phyloP scores from a whole-genome alignment of 495 filamentous ascomycete genomes.

The Apiosordaria backusii region DNA sequence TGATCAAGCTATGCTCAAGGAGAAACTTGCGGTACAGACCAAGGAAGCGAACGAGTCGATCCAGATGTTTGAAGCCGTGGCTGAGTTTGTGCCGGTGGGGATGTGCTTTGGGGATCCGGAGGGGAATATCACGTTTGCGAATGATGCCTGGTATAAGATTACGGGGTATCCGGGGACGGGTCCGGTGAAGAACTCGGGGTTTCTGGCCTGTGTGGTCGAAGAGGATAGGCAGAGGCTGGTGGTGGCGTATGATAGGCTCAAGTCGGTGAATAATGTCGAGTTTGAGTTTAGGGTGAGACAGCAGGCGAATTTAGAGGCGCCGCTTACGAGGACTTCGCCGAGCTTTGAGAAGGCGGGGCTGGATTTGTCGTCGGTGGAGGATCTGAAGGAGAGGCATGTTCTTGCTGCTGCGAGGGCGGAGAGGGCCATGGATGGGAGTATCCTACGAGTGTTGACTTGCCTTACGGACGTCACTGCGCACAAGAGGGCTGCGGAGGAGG shows the following conservation, averaged over 20 bases:
- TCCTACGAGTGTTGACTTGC: conserved; percentile 42
- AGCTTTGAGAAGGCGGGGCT: conserved; percentile 42
- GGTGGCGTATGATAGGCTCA: conserved; percentile 36
- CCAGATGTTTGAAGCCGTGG: conserved; percentile 62
- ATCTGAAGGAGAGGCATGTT: conserved; percentile 36
- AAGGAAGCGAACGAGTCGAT: conserved; percentile 61
- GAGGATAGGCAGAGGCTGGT: conserved; percentile 37
- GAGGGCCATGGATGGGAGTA: conserved; percentile 33
- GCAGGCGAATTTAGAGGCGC: conserved; percentile 22
- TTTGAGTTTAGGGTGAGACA: conserved; percentile 43
- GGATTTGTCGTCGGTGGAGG: conserved; percentile 31
- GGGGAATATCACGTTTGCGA: conserved; percentile 60
- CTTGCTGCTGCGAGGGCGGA: conserved; percentile 42
- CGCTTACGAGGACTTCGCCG: conserved; percentile 36
- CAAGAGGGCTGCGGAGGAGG: conserved; percentile 41
- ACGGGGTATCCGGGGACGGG: conserved; percentile 29
- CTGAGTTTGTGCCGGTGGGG: conserved; percentile 64
- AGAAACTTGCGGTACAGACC: conserved; percentile 57
- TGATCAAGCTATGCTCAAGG: conserved; percentile 57
- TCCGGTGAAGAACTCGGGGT: conserved; percentile 30
- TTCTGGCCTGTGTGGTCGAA: conserved; percentile 39
- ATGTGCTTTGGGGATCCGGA: conserved; percentile 61
- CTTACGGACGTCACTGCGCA: conserved; percentile 46
- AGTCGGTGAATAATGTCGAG: conserved; percentile 30
- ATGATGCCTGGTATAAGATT: conserved; percentile 58